These are phyloP conservation scores for Pueraria montana DNA, from an alignment of 306 rosid species.

Conservation along the genomic window DNA sequence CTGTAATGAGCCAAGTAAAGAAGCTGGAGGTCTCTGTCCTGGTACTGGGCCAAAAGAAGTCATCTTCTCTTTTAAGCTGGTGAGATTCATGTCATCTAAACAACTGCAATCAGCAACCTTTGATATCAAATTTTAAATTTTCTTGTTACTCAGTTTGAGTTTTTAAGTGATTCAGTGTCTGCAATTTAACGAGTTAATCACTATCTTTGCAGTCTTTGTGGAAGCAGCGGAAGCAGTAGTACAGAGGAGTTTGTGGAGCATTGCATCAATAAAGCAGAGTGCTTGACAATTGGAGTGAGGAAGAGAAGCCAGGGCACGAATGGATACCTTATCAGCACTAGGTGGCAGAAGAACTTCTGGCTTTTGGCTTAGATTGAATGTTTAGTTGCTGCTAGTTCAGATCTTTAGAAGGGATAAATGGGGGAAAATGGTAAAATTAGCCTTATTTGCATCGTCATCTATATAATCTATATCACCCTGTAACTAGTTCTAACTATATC, in stretches of 20 bases:
- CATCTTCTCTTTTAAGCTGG: slow-evolving; percentile 79
- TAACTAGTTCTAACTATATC: slow-evolving; percentile 62
- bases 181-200: background rate
- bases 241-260: slow-evolving; percentile 83
- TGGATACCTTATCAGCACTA: slow-evolving; percentile 88
- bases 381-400: slow-evolving; percentile 21
- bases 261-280: slow-evolving; percentile 85
- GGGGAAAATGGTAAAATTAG: slow-evolving; percentile 42
- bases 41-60: slow-evolving; percentile 90
- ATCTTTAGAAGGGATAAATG: background rate
- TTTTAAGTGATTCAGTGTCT: background rate
- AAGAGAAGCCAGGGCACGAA: slow-evolving; percentile 86
- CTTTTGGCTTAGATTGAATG: slow-evolving; percentile 74
- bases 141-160: background rate
- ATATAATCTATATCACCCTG: slow-evolving; percentile 42
- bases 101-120: slow-evolving; percentile 12
- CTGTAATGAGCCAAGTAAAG: slow-evolving; percentile 91
- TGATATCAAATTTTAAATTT: background rate
- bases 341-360: slow-evolving; percentile 99
- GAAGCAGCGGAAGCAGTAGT: slow-evolving; percentile 60
- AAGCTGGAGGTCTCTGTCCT: slow-evolving; percentile 91
- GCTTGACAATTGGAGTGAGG: slow-evolving; percentile 95
- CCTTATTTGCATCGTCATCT: slow-evolving; percentile 47
- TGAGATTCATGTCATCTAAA: slow-evolving; percentile 57
- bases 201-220: slow-evolving; percentile 70